Conservation (phyloP, 1,284 basidiomycete genomes). For the Tremellales sp. region DNA sequence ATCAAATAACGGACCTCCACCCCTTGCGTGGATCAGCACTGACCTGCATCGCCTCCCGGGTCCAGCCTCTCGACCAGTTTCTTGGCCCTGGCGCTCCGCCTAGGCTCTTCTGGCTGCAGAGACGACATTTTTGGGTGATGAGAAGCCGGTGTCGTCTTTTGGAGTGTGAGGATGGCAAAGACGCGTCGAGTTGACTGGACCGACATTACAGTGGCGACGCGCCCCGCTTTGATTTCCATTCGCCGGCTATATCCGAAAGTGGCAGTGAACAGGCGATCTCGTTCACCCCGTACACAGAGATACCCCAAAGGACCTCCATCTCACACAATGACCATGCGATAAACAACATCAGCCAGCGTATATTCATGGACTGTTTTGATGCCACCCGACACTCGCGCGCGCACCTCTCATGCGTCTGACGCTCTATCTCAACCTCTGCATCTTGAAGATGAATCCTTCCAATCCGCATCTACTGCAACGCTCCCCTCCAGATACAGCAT, state of each 20-base stretch:
- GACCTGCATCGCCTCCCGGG: conserved; percentile 14
- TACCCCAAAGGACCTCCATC: neutral
- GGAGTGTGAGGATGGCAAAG: neutral
- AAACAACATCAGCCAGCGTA: neutral
- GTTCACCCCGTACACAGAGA: neutral
- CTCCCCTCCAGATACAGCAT: conserved; percentile 19
- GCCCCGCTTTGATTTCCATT: too few relatives aligned
- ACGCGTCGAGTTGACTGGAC: neutral
- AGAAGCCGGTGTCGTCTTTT: neutral
- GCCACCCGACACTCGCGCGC: neutral
- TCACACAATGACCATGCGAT: neutral
- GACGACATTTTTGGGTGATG: neutral
- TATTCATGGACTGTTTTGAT: neutral
- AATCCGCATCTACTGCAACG: conserved; percentile 16
- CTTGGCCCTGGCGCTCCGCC: conserved; percentile 34
- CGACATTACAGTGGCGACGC: neutral
- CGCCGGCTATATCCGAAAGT: too few relatives aligned
- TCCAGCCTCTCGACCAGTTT: conserved; percentile 38
- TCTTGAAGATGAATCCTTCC: neutral
- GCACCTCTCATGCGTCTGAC: neutral
- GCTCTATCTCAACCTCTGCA: neutral
- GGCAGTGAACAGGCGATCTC: neutral
- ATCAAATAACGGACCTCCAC: neutral
- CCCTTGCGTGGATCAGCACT: conserved; percentile 1
- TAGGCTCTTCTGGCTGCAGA: conserved; percentile 25